Base-by-base conservation (phyloP, 768 basidiomycete species). In the Clavaria fumosa region DNA sequence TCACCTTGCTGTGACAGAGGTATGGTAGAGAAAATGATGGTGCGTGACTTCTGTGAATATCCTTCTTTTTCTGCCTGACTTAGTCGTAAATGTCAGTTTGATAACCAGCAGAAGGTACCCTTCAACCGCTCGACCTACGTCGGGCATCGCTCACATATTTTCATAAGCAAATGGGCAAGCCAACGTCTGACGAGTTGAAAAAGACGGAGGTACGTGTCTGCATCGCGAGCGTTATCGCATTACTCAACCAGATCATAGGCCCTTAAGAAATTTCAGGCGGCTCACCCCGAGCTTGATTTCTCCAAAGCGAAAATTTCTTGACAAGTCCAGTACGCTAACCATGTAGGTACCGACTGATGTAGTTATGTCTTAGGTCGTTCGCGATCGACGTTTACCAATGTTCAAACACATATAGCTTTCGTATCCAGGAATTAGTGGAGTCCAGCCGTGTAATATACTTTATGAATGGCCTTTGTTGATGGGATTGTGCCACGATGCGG, bases 21-120 rank as follows among this genome's bases (percentile, higher is more conserved):
- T 2, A 83, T 99, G 84, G 95, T 99, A 3, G 95, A 99, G 59
- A 99, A 99, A 66, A 99, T 99, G 95, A 97, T 99, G 93, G 93
- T 93, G 61, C 48, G 80, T 57, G 18, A 17, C 11, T 37, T 19
- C 22, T 34, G 11, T 39, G 20, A 32, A 19, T 32, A 21, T 17
- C 33, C 26, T 35, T 27, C 14, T 35, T n/a, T 9, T 32, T 31
- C 34, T 40, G 23, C 26, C 35, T 41, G 34, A 44, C 42, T 5
- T 21, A 24, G 42, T 23, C 18, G 22, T 34, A 18, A 31, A 11
- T 35, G 33, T 2, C 45, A 81, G 79, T 83, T 79, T 45, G 80
- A 83, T 50, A 80, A 81, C 45, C 78, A 80, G 52, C 78, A 78
- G 51, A 79, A 75, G 62, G 78, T 75, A 51, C 36, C 51, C n/a